phyloP scores from a whole-genome alignment of 768 basidiomycete genomes.

The Lactarius psammicola region DNA sequence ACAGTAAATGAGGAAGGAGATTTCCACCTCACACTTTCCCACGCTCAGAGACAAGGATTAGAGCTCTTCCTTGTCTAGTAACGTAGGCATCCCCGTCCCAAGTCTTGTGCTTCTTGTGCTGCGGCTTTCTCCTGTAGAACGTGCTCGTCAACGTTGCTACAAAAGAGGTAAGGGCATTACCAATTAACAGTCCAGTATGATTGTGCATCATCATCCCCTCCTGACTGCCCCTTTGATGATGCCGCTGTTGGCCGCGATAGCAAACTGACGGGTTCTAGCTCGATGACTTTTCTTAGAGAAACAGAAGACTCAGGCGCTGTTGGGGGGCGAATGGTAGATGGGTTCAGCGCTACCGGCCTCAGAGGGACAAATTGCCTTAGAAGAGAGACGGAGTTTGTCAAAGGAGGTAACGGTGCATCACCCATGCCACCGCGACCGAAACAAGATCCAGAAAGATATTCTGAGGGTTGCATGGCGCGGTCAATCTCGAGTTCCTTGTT shows the following conservation, averaged over 20 bases:
- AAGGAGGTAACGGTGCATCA: slow-evolving; percentile 28
- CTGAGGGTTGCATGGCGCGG: slow-evolving; percentile 48
- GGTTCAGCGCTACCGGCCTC: slow-evolving; percentile 34
- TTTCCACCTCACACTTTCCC: slow-evolving; percentile 58
- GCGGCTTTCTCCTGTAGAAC: slow-evolving; percentile 60
- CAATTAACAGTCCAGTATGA: slow-evolving; percentile 71
- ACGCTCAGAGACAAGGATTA: slow-evolving; percentile 64
- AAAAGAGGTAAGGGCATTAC: slow-evolving; percentile 37
- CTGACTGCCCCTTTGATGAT: slow-evolving; percentile 21
- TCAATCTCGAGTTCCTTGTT: slow-evolving; percentile 69
- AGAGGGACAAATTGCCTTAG: slow-evolving; percentile 36
- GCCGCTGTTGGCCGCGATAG: slow-evolving; percentile 7
- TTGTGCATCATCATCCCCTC: slow-evolving; percentile 28
- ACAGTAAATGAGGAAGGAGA: neutral
- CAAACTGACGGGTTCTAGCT: slow-evolving; percentile 41
- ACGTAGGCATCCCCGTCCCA: slow-evolving; percentile 83
- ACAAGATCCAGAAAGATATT: slow-evolving; percentile 64
- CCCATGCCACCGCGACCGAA: slow-evolving; percentile 45
- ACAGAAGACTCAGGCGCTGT: slow-evolving; percentile 29
- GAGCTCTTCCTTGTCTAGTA: slow-evolving; percentile 47
- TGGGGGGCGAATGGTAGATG: slow-evolving; percentile 31
- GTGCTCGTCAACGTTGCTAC: slow-evolving; percentile 9
- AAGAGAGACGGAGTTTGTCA: slow-evolving; percentile 34
- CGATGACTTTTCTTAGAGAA: slow-evolving; percentile 35
- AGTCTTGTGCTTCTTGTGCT: slow-evolving; percentile 77